A percentile compares a stretch with the other conserved stretches of the same genome.
Evolutionary conservation across 495 filamentous ascomycete species (phyloP).

Genomic region (Rhypophila decipiens): DNA sequence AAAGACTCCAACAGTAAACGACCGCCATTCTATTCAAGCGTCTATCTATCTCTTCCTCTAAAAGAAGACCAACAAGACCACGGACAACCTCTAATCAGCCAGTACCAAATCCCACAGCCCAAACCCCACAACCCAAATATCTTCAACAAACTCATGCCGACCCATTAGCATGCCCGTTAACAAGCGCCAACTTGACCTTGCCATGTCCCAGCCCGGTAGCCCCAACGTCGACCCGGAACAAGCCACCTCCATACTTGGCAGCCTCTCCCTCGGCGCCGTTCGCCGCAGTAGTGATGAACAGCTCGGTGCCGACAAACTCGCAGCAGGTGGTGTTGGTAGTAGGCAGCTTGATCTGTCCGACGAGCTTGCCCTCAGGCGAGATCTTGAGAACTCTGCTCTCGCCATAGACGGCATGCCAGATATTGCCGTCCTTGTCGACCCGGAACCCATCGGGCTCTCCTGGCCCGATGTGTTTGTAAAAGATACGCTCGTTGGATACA

Average conservation of each 20-base stretch:
- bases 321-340: conserved; percentile 67
- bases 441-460: conserved; percentile 70
- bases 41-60: too few species aligned
- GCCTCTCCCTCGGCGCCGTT: conserved; percentile 54
- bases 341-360: conserved; percentile 60
- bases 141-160: too few species aligned
- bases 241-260: conserved; percentile 53
- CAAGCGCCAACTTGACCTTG: conserved; percentile 50
- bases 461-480: conserved; percentile 54
- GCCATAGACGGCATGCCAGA: conserved; percentile 77
- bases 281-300: conserved; percentile 67
- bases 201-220: conserved; percentile 51
- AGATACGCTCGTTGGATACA: conserved; percentile 61
- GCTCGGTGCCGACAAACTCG: conserved; percentile 64
- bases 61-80: too few species aligned
- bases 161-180: too few species aligned
- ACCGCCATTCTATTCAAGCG: too few species aligned
- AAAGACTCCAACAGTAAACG: too few species aligned
- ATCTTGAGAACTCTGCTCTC: conserved; percentile 63
- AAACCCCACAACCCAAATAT: too few species aligned
- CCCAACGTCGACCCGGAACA: conserved; percentile 66
- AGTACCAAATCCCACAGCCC: too few species aligned
- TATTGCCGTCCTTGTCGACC: conserved; percentile 63
- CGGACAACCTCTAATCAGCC: too few species aligned
- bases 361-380: conserved; percentile 53